These are phyloP conservation scores for Chlorencoelia australis DNA, from an alignment of 2,329 filamentous ascomycete genomes.

Conservation along the genomic window DNA sequence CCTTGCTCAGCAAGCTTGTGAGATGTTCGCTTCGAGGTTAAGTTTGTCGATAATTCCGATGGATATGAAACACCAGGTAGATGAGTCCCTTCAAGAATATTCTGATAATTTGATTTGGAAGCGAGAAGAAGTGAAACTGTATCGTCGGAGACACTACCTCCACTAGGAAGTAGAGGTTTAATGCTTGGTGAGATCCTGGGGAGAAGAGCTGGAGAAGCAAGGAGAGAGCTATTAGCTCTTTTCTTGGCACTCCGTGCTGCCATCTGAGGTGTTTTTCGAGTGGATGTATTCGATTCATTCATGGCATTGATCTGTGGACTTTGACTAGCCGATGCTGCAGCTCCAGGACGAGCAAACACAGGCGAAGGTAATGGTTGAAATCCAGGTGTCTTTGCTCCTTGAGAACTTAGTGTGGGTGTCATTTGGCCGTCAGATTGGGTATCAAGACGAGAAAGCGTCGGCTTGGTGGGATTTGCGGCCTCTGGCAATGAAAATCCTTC, in stretches of 20 bases:
- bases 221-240: slow-evolving; percentile 59
- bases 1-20: slow-evolving; percentile 98
- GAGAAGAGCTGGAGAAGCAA: slow-evolving; percentile 76
- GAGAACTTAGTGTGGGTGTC: slow-evolving; percentile 44
- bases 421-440: slow-evolving; percentile 39
- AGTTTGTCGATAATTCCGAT: slow-evolving; percentile 79
- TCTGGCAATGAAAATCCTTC: slow-evolving; percentile 67
- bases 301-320: slow-evolving; percentile 45
- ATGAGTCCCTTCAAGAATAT: slow-evolving; percentile 86
- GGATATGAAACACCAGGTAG: slow-evolving; percentile 87
- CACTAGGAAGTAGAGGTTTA: slow-evolving; percentile 72
- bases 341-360: slow-evolving; percentile 16
- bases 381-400: slow-evolving; percentile 28
- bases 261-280: slow-evolving; percentile 42
- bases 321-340: slow-evolving; percentile 36
- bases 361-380: slow-evolving; percentile 37
- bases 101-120: slow-evolving; percentile 96
- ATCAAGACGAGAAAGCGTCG: slow-evolving; percentile 39
- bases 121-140: slow-evolving; percentile 67
- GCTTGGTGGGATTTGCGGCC: slow-evolving; percentile 44
- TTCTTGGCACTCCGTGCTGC: slow-evolving; percentile 55
- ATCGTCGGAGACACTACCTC: slow-evolving; percentile 44
- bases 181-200: slow-evolving; percentile 92
- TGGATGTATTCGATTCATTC: slow-evolving; percentile 35
- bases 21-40: slow-evolving; percentile 92